A percentile compares a stretch with the other conserved stretches of the same genome.
Evolutionary conservation across 1,139 yeast species (phyloP).

Genomic region (Nakaseomyces uthaithaninus): DNA sequence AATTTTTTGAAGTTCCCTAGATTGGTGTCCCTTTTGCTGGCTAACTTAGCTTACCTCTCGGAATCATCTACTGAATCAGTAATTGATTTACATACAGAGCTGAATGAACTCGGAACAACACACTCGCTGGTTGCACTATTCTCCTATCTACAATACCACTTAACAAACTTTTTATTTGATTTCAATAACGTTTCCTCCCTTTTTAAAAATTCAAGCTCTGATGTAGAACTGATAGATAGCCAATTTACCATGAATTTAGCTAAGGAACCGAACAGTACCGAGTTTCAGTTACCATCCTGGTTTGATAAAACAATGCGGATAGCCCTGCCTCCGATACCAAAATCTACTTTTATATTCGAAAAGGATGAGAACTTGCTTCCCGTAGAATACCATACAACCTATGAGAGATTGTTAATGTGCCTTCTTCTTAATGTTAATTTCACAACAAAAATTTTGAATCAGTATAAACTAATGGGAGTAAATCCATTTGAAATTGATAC

Average conservation of each 20-base stretch:
- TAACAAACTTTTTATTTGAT: constrained; percentile 17
- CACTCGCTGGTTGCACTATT: constrained; percentile 29
- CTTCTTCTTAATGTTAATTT: constrained; percentile 18
- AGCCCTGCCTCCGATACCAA: constrained; percentile 35
- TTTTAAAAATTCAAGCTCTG: not conserved
- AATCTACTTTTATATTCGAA: constrained; percentile 32
- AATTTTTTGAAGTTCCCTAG: constrained; percentile 29
- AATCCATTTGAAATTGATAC: constrained; percentile 14
- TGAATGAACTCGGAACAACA: constrained; percentile 23
- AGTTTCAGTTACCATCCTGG: constrained; percentile 23
- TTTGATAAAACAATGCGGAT: constrained; percentile 22
- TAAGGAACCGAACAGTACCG: constrained; percentile 6
- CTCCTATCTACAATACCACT: constrained; percentile 23
- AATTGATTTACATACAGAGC: constrained; percentile 16
- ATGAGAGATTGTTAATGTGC: constrained; percentile 17
- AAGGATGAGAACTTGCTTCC: constrained; percentile 16
- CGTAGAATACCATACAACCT: constrained; percentile 14
- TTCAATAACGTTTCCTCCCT: constrained; percentile 11
- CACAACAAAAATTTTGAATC: constrained; percentile 16
- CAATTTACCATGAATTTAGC: not conserved
- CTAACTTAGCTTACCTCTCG: constrained; percentile 14
- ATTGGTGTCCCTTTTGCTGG: constrained; percentile 15
- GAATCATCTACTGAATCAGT: constrained; percentile 11
- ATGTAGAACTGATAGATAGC: not conserved
- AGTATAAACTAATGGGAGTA: constrained; percentile 15